Conservation (phyloP, 1,284 basidiomycete genomes). For the Mycena sp. region DNA sequence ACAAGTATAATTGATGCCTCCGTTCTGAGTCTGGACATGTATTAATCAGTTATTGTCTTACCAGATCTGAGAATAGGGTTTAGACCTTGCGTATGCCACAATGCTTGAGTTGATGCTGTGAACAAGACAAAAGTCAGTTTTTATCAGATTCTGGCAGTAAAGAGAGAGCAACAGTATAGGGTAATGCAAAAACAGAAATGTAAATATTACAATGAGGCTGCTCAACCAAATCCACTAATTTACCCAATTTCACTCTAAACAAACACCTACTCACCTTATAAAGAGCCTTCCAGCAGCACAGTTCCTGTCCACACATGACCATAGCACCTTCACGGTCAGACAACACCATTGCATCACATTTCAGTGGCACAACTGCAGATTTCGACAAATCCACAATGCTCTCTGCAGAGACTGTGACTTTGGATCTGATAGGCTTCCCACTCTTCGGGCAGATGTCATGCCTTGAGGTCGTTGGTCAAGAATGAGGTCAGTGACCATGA, state of each 20-base stretch:
- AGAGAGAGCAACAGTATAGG: not conserved
- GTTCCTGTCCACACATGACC: not conserved
- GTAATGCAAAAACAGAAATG: not conserved
- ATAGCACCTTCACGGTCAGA: not conserved
- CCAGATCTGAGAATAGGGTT: not conserved
- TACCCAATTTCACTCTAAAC: not conserved
- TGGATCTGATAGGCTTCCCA: not conserved
- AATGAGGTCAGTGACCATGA: not conserved
- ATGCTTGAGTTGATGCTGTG: slow-evolving; percentile 20
- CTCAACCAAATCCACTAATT: not conserved
- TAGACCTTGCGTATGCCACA: not conserved
- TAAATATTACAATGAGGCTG: not conserved
- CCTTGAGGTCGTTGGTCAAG: not conserved
- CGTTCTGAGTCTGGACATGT: not conserved
- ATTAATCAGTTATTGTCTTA: no score
- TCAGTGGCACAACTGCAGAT: not conserved
- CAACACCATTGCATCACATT: slow-evolving; percentile 5
- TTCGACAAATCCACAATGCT: slow-evolving; percentile 18
- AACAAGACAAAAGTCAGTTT: not conserved
- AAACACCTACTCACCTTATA: not conserved
- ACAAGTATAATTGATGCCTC: not conserved
- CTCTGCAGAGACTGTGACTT: slow-evolving; percentile 1
- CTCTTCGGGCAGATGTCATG: not conserved
- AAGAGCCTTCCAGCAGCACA: slow-evolving; percentile 13
- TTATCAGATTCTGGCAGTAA: not conserved